These are phyloP conservation scores for Pythium pyrilobum DNA, from an alignment of 352 stramenopile genomes.

Conservation along the genomic window DNA sequence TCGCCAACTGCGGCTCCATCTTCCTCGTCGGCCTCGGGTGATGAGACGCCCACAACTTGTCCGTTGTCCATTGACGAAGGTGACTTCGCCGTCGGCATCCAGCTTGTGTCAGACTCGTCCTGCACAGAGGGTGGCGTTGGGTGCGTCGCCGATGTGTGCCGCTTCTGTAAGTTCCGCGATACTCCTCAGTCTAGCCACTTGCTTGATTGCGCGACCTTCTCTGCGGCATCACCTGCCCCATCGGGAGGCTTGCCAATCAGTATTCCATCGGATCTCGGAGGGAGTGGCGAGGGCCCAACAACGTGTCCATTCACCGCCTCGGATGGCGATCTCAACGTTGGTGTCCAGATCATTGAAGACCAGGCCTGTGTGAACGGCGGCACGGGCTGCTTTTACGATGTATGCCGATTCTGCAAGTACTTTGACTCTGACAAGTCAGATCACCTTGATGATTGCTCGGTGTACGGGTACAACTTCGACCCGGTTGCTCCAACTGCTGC, in stretches of 20 bases:
- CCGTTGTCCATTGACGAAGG: neutral
- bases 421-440: constrained; percentile 12
- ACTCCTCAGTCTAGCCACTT: constrained; percentile 3
- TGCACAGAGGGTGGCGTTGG: constrained; percentile 8
- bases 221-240: neutral
- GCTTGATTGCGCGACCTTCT: neutral
- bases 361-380: neutral
- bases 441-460: constrained; percentile 11
- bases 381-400: constrained; percentile 14
- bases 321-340: neutral
- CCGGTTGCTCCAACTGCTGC: neutral
- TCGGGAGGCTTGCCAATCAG: neutral
- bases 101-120: constrained; percentile 1
- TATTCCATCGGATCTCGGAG: neutral
- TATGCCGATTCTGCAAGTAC: constrained; percentile 15
- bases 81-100: constrained; percentile 9
- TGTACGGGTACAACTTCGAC: constrained; percentile 7
- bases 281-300: neutral
- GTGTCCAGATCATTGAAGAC: neutral
- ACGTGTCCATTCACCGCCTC: neutral
- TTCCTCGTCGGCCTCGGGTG: neutral
- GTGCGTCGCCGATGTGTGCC: constrained; percentile 9
- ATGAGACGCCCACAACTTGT: neutral
- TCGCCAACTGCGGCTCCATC: neutral
- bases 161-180: constrained; percentile 1